These are phyloP conservation scores for Saussurea involucrata DNA, from an alignment of 129 eudicot species.

Conservation along the genomic window DNA sequence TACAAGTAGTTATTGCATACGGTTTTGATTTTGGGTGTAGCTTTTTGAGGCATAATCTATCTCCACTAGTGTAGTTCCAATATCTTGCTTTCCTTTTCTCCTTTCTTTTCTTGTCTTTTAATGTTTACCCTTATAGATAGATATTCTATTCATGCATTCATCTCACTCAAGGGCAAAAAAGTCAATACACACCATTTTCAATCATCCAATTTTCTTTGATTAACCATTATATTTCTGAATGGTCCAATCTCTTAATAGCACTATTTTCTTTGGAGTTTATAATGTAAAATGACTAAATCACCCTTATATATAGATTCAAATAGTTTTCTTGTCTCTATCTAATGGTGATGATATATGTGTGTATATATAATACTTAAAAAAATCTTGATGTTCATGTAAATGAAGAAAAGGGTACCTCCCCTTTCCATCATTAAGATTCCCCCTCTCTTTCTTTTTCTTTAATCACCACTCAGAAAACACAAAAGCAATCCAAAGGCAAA, in stretches of 20 bases:
- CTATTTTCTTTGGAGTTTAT: background rate
- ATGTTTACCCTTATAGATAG: background rate
- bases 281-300: background rate
- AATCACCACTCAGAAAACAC: slow-evolving; percentile 17
- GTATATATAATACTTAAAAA: background rate
- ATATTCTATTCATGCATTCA: background rate
- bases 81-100: background rate
- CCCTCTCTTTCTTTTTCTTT: slow-evolving; percentile 13
- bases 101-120: background rate
- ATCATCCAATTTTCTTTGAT: background rate
- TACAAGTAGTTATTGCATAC: background rate
- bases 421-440: slow-evolving; percentile 26
- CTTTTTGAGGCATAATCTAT: background rate
- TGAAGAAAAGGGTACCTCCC: slow-evolving; percentile 11
- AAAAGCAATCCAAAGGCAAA: slow-evolving; percentile 16
- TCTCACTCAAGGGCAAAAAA: background rate
- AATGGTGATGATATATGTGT: background rate
- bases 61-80: background rate
- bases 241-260: background rate
- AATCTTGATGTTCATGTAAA: slow-evolving; percentile 1
- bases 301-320: background rate
- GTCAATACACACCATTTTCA: background rate
- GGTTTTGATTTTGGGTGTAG: background rate
- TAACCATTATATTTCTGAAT: background rate
- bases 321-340: background rate